phyloP scores from a whole-genome alignment of 169 alveolate genomes.

The Plasmodium ovale region DNA sequence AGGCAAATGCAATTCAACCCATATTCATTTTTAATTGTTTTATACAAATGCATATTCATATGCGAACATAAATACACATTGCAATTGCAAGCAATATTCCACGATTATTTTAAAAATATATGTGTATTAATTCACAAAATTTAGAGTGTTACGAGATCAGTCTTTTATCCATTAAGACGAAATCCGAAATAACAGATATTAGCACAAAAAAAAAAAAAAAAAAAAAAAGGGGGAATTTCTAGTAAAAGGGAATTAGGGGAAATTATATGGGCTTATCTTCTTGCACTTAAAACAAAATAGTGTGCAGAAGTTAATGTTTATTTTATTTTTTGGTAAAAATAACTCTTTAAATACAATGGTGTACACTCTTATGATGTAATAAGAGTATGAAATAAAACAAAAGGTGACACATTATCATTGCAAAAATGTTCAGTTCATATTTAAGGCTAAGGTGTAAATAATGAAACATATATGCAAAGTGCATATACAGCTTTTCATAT shows the following conservation, averaged over 20 bases:
- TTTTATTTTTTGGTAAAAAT: not conserved
- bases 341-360: not conserved
- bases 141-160: too few species aligned
- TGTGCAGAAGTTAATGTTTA: not conserved
- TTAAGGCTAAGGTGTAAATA: not conserved
- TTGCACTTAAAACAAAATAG: not conserved
- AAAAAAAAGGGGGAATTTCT: not conserved
- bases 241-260: not conserved
- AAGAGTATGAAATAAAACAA: not conserved
- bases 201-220: not conserved
- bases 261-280: not conserved
- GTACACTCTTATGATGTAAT: not conserved
- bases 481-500: not conserved
- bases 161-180: too few species aligned
- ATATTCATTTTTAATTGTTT: too few species aligned
- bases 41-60: too few species aligned
- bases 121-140: too few species aligned
- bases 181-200: not conserved
- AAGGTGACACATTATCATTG: not conserved
- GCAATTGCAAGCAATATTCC: too few species aligned
- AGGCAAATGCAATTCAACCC: too few species aligned
- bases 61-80: too few species aligned
- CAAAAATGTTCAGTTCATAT: too few species aligned
- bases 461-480: too few species aligned
- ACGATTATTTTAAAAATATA: too few species aligned